A percentile compares a stretch with the other conserved stretches of the same genome.
Conservation (phyloP, 2,329 filamentous ascomycete genomes). For the Raffaelea arxii region DNA sequence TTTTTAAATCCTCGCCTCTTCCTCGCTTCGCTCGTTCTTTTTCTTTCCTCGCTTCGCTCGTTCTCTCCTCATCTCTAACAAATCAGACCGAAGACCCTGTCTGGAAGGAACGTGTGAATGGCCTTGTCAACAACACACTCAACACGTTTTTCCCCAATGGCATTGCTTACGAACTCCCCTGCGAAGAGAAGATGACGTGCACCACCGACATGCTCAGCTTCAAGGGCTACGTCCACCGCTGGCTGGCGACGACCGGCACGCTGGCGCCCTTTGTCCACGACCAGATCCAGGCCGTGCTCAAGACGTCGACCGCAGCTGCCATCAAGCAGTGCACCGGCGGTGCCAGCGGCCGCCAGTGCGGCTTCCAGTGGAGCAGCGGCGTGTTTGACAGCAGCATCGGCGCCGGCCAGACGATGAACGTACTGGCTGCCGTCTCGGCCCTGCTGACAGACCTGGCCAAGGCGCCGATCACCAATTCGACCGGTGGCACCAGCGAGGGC, state of each 20-base stretch:
- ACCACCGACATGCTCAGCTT: conserved; percentile 49
- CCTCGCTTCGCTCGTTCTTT: background rate
- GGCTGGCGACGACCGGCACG: conserved; percentile 38
- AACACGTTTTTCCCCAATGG: conserved; percentile 35
- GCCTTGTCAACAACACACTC: conserved; percentile 33
- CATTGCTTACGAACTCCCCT: conserved; percentile 45
- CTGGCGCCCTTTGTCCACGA: conserved; percentile 38
- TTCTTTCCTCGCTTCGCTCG: background rate
- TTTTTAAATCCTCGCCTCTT: too few relatives aligned
- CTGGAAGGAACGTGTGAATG: conserved; percentile 36
- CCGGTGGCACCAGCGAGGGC: conserved; percentile 41
- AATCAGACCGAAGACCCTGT: conserved; percentile 10
- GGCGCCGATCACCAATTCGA: conserved; percentile 28
- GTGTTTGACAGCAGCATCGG: conserved; percentile 39
- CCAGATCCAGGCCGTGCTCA: conserved; percentile 33
- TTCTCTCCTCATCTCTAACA: background rate
- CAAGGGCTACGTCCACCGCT: conserved; percentile 45
- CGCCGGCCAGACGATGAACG: conserved; percentile 47
- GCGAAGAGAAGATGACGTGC: conserved; percentile 42
- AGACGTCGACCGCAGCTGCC: conserved; percentile 37
- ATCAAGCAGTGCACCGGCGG: conserved; percentile 38
- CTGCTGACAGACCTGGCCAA: conserved; percentile 25
- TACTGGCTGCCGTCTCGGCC: conserved; percentile 38
- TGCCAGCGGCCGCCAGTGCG: conserved; percentile 33
- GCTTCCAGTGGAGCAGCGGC: conserved; percentile 39